Base-by-base conservation (phyloP, 108 stramenopile genomes). In the Skeletonema potamos region DNA sequence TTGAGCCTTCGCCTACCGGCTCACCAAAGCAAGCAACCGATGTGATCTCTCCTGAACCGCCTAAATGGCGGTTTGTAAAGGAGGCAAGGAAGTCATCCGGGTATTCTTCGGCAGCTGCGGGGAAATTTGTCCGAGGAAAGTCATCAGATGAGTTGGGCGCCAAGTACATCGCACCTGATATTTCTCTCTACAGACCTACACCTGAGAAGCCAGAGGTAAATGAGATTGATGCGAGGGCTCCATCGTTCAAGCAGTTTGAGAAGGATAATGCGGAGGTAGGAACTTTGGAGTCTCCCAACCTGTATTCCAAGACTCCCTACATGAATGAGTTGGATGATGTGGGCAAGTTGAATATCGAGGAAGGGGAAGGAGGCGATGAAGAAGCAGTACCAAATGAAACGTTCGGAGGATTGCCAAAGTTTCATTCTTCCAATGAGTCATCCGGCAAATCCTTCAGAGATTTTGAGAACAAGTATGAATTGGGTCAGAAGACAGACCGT, bases 21-120 rank as follows among this genome's bases (percentile, higher is more conserved):
- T 51, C 48, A 6, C 48, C 48, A 22, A 24, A 51, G 48, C 22
- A 6, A 51, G 6, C 20, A 51, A 17, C 48, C 8, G 48, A 24
- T 1, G 22, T 22, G 18, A 20, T 22, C 48, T 51, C 70, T 24
- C 70, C 77, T 1, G 26, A 46, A 0, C 77, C 77, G 3, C 77
- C 77, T 6, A 64, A 66, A 2, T 79, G 77, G 77, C 33, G 77
- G 22, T 79, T 79, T 57, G 60, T 72, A 13, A 67, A 66, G 18
- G 71, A 79, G 3, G 77, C 77, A 34, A 72, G 67, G 54, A 79
- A 79, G 58, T 58, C 71, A 0, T 24, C 13, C 11, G 77, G 77
- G 18, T 79, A 79, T 51, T 72, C 70, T 18, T 61, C 77, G 12
- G 51, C 63, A 11, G 64, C 62, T 27, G 77, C 77, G 8, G 77